A percentile compares a stretch with the other conserved stretches of the same genome.
Evolutionary conservation across 495 filamentous ascomycete genomes (phyloP).

Genomic region (Penicillium daleae): DNA sequence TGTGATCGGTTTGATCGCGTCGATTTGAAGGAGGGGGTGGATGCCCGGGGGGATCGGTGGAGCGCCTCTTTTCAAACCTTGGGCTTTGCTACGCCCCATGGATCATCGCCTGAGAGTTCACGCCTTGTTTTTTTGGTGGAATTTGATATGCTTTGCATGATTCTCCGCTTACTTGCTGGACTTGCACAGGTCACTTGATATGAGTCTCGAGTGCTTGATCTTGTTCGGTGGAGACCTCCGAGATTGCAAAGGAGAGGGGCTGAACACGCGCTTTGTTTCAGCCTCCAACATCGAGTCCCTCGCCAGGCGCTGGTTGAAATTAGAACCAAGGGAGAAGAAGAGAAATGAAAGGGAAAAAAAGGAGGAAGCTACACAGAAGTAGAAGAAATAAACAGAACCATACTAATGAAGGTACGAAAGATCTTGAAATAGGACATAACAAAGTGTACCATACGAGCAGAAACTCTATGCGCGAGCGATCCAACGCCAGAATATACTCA

Average conservation of each 20-base stretch:
- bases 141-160: background rate
- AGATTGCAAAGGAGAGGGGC: slow-evolving; percentile 1
- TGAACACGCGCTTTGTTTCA: slow-evolving; percentile 5
- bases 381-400: background rate
- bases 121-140: background rate
- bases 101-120: background rate
- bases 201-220: background rate
- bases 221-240: background rate
- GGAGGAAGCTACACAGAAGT: background rate
- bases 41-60: slow-evolving; percentile 12
- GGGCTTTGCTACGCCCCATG: background rate
- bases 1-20: slow-evolving; percentile 33
- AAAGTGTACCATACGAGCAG: background rate
- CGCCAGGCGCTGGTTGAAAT: background rate
- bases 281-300: slow-evolving; percentile 4
- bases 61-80: slow-evolving; percentile 3
- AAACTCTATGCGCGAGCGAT: background rate
- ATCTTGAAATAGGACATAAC: too few relatives aligned
- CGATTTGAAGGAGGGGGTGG: slow-evolving; percentile 25
- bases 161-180: background rate
- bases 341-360: background rate
- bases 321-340: background rate
- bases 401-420: background rate
- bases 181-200: background rate
- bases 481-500: background rate